Percentiles rank a stretch among this genome's conserved stretches.
These are phyloP conservation scores for Lasiosphaeria miniovina DNA, from an alignment of 495 filamentous ascomycete genomes.

Conservation along the genomic window DNA sequence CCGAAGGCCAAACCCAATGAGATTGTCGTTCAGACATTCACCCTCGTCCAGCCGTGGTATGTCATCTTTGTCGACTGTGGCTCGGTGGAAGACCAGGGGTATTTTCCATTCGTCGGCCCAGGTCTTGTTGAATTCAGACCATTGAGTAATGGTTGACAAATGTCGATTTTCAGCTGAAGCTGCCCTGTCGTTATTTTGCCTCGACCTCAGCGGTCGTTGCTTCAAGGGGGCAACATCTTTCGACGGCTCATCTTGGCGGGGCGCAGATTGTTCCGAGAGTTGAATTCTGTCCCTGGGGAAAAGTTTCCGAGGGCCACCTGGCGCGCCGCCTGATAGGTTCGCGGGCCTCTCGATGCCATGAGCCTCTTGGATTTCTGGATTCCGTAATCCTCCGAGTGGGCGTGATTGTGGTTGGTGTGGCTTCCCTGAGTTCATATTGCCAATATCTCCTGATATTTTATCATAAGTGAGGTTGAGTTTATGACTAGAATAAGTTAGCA, in stretches of 20 bases:
- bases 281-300: constrained; percentile 11
- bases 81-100: constrained; percentile 66
- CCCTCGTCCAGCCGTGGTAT: constrained; percentile 75
- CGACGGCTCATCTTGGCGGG: not conserved
- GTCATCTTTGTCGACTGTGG: constrained; percentile 75
- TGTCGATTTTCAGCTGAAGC: not conserved
- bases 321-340: not conserved
- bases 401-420: not conserved
- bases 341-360: not conserved
- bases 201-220: not conserved
- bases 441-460: no score
- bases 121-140: constrained; percentile 39
- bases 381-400: not conserved
- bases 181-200: not conserved
- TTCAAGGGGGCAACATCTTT: not conserved
- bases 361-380: not conserved
- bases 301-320: constrained; percentile 5
- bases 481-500: no score
- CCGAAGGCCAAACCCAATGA: constrained; percentile 82
- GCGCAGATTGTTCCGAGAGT: constrained; percentile 7
- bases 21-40: constrained; percentile 89
- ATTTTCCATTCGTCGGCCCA: constrained; percentile 47
- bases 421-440: not conserved
- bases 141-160: constrained; percentile 20
- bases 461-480: no score